Conservation (phyloP, 768 basidiomycete species). For the Candolleomyces eurysporus region DNA sequence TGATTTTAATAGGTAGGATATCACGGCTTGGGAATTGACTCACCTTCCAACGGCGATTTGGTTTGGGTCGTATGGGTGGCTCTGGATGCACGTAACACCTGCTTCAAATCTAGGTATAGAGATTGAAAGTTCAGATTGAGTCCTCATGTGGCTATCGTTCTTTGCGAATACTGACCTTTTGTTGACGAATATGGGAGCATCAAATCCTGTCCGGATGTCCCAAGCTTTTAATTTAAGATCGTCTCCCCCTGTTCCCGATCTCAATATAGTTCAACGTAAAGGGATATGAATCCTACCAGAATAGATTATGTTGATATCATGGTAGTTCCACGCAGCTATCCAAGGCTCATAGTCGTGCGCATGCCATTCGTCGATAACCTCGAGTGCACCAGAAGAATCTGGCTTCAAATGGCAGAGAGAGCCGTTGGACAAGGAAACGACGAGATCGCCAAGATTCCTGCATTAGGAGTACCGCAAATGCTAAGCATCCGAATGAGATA, state of each 20-base stretch:
- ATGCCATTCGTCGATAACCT: conserved; percentile 61
- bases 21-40: conserved; percentile 11
- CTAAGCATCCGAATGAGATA: no score
- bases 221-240: conserved; percentile 88
- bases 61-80: conserved; percentile 76
- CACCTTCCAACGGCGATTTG: conserved; percentile 91
- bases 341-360: conserved; percentile 95
- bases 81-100: conserved; percentile 89
- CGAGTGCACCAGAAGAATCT: conserved; percentile 41
- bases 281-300: conserved; percentile 52
- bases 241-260: conserved; percentile 72
- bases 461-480: no score
- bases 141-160: neutral
- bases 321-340: conserved; percentile 90
- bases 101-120: conserved; percentile 70
- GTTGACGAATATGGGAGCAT: conserved; percentile 64
- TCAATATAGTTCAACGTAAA: neutral
- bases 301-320: conserved; percentile 77
- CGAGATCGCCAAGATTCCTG: conserved; percentile 56
- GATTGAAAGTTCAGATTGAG: neutral
- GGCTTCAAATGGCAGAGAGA: conserved; percentile 59
- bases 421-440: conserved; percentile 84
- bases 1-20: conserved; percentile 1
- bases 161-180: conserved; percentile 49
- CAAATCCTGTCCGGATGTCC: conserved; percentile 73